Base-by-base conservation (phyloP, 345 rosid species). In the Acer saccharum region DNA sequence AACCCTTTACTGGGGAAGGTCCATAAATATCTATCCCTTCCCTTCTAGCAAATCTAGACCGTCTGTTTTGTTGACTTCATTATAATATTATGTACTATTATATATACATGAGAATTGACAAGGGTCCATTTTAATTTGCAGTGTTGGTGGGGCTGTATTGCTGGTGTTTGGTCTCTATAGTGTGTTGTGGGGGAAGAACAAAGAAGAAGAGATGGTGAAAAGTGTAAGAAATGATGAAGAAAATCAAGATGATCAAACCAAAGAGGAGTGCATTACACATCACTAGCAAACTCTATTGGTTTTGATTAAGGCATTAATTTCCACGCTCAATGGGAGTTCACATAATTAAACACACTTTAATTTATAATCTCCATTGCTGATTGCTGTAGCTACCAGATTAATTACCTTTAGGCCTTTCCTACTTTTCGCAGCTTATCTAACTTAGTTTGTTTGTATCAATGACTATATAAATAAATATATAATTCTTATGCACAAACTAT, bases 111-210 rank as follows among this genome's bases (percentile, higher is more conserved):
- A 65, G 17, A 18, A 35, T 18, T 63, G 46, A 63, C 69, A 25
- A 55, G 29, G 23, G 7, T 74, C 27, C 16, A n/a, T 32, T 65
- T 65, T 7, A 43, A 7, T 23, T 63, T 61, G 83, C 95, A 95
- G 98, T 69, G 83, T 88, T 81, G 87, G 89, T 76, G 98, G 93
- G 64, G 93, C 86, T n/a, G 71, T 84, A 44, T 75, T 95, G 82
- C 80, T 95, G 85, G 95, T 93, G 82, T 80, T 83, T 60, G 98
- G 98, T 58, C 94, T 95, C 58, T 91, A 93, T 78, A 71, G 84
- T 79, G 94, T 93, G 35, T 52, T 95, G 20, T 95, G 98, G 98
- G 98, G 95, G 65, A 93, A 93, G 86, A 87, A 81, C 78, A 87
- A 79, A 78, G 97, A 93, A 79, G 92, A 74, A 25, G 50, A 41